Conservation (phyloP, 345 rosid genomes). For the Arabidopsis arenosa region DNA sequence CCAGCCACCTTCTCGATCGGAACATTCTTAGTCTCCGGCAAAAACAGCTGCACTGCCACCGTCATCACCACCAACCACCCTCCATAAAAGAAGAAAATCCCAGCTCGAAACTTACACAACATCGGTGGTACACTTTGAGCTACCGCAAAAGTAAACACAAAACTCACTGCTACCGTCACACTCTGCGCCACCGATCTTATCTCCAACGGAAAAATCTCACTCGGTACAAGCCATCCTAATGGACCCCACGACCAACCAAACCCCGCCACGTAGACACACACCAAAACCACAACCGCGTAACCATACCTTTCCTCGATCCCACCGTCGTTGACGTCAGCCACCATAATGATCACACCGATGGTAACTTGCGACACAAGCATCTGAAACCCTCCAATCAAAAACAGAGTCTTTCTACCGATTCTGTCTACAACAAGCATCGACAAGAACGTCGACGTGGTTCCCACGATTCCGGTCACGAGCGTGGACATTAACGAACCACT, state of each 20-base stretch:
- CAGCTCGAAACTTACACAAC: constrained; percentile 60
- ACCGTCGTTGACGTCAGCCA: constrained; percentile 57
- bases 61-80: constrained; percentile 70
- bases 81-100: constrained; percentile 69
- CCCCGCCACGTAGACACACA: constrained; percentile 64
- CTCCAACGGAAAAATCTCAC: constrained; percentile 69
- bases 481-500: constrained; percentile 66
- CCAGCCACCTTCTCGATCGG: constrained; percentile 62
- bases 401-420: constrained; percentile 58
- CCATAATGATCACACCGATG: constrained; percentile 54
- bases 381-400: constrained; percentile 60
- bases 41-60: constrained; percentile 47
- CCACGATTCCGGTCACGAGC: constrained; percentile 57
- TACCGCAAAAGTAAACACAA: constrained; percentile 59
- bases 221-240: constrained; percentile 69
- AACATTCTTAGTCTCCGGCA: constrained; percentile 72
- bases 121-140: constrained; percentile 63
- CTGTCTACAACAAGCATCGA: constrained; percentile 70
- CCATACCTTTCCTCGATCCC: constrained; percentile 49
- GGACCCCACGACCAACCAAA: constrained; percentile 81
- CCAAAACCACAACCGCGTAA: constrained; percentile 47
- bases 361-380: constrained; percentile 65
- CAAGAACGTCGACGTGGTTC: constrained; percentile 47
- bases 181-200: constrained; percentile 70
- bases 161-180: constrained; percentile 62